Base-by-base conservation (phyloP, 495 filamentous ascomycete genomes). In the Elasticomyces elasticus region DNA sequence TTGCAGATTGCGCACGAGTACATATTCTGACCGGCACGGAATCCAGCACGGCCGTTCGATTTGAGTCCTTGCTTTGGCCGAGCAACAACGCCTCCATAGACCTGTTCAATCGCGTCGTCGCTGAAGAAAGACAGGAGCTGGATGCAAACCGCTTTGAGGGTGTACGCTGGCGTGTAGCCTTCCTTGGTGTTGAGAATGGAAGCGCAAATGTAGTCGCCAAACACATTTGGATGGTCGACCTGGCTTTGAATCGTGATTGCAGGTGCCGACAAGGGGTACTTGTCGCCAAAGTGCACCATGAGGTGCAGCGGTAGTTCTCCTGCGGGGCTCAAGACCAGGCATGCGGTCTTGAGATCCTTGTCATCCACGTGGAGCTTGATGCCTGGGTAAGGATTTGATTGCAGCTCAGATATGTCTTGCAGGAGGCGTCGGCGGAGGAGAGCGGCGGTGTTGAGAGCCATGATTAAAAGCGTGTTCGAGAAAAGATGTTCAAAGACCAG, bases 101-200 rank as follows among this genome's bases (percentile, higher is more conserved):
- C 62, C 48, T 77, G 72, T 49, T 76, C 74, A 17, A 77, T 31
- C 40, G 52, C 64, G 57, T 76, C 72, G 55, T 77, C 74, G 57
- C 74, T 69, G 69, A 83, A 74, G 71, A 84, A 78, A 69, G 76
- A 81, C 61, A 83, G 71, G 35, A 78, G 61, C 62, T 81, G 74
- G 51, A 78, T 72, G 41, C 65, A 65, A 54, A 76, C 73, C 23
- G 71, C 68, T 58, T 73, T 74, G 26, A 76, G 67, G 1, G 75
- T 76, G 47, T 76, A 78, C 23, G 76, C 75, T 2, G 69, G 71
- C 1, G 74, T 76, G 43, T 74, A 71, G 1, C 68, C 72, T 30
- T 72, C 66, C 2, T 17, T 47, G 0, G 49, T 65, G 50, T 71
- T 67, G 45, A 76, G 70, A 51, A 77, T 76, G 17, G 64, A 69